Percentiles rank a stretch among this genome's conserved stretches.
These are phyloP conservation scores for Boletus rubroflammeus DNA, from an alignment of 768 basidiomycete genomes.

Conservation along the genomic window DNA sequence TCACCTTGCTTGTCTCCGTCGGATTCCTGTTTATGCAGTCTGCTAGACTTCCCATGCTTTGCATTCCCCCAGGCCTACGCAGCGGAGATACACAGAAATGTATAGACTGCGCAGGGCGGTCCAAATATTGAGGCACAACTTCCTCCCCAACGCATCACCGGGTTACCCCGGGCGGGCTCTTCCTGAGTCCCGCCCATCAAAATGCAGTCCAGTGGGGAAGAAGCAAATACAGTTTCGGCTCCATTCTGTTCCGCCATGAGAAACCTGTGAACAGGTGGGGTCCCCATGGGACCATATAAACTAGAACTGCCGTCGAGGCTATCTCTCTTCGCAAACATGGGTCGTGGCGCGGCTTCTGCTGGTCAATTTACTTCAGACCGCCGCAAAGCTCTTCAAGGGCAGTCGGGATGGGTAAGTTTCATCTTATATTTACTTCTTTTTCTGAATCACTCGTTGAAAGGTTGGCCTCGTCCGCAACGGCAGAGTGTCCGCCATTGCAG, in stretches of 20 bases:
- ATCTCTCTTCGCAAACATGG: conserved; percentile 34
- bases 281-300: background rate
- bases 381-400: conserved; percentile 54
- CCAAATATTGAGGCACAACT: background rate
- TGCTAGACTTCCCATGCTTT: background rate
- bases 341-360: conserved; percentile 37
- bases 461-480: conserved; percentile 65
- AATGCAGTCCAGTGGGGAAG: background rate
- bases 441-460: conserved; percentile 17
- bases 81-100: background rate
- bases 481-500: conserved; percentile 60
- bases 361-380: conserved; percentile 39
- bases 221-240: background rate
- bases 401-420: conserved; percentile 60
- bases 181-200: background rate
- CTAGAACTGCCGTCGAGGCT: background rate
- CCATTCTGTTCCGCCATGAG: background rate
- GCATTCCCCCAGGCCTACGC: background rate
- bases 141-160: background rate
- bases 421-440: background rate
- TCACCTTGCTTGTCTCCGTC: background rate
- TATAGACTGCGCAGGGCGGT: background rate
- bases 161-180: background rate
- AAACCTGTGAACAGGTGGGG: background rate
- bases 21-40: background rate